Base-by-base conservation (phyloP, 495 filamentous ascomycete genomes). In the Achaetomiella virescens region DNA sequence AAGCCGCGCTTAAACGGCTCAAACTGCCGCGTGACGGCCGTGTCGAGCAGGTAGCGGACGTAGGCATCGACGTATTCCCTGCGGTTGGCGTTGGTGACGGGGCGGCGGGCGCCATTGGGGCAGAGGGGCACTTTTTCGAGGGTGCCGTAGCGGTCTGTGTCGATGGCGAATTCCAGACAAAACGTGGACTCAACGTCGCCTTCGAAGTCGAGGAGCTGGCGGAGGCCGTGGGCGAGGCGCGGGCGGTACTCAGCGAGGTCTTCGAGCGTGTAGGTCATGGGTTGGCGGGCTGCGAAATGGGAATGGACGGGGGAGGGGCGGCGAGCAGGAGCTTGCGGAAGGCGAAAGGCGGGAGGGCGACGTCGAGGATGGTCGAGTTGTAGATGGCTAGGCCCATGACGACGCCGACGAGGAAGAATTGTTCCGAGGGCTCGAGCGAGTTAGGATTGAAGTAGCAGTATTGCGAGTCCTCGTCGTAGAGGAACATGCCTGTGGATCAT, bases 1-100 rank as follows among this genome's bases (percentile, higher is more conserved):
- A 97, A 97, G 4, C 91, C 91, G 42, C 91, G 83, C 68, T 92
- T 95, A 77, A 97, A 97, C 11, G 91, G 92, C 70, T 96, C 92
- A 54, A 91, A 97, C 63, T 97, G 91, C 43, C 89, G 78, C 51
- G 80, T 70, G 15, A 97, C 87, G 1, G 87, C 79, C 20, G 81
- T 84, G 65, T 96, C 90, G 15, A 97, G 81, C 14, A 91, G 71
- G 67, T 92, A 86, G 37, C 83, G 81, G 5, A 96, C 82, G 63
- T 96, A 96, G 9, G 89, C 75, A 55, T 95, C 89, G 36, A 96
- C 92, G 62, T 91, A 97, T 59, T 96, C 92, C 43, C 82, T 80
- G 29, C 90, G 80, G 57, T 96, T 97, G 37, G 77, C 61, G 64
- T 92, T 95, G 27, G 91, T 96, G 41, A 97, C 92, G 22, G 87